Conservation (phyloP, 2,329 filamentous ascomycete genomes). For the Ceratocystis albifundus region DNA sequence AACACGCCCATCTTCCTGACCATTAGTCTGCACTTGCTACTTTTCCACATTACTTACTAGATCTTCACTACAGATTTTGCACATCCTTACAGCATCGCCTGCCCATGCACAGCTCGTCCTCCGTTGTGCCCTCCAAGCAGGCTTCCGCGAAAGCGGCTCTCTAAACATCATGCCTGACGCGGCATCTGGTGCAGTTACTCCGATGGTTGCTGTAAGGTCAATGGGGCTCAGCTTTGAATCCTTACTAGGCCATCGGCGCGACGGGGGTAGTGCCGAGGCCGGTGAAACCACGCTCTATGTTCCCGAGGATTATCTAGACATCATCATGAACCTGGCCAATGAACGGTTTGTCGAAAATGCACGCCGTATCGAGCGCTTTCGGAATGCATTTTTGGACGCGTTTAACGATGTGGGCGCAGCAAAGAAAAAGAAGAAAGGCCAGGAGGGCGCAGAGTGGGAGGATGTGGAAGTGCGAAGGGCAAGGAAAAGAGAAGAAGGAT, state of each 20-base stretch:
- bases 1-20: neutral
- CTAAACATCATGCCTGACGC: slow-evolving; percentile 45
- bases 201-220: slow-evolving; percentile 76
- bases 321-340: slow-evolving; percentile 59
- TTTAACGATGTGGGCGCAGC: slow-evolving; percentile 23
- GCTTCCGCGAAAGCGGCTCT: slow-evolving; percentile 83
- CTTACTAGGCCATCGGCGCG: slow-evolving; percentile 50
- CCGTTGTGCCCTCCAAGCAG: slow-evolving; percentile 63
- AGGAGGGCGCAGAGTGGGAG: slow-evolving; percentile 41
- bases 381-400: slow-evolving; percentile 34
- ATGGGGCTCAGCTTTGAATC: slow-evolving; percentile 74
- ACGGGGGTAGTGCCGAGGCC: slow-evolving; percentile 32
- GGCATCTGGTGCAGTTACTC: slow-evolving; percentile 33
- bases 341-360: slow-evolving; percentile 60
- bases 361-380: slow-evolving; percentile 56
- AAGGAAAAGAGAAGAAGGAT: slow-evolving; percentile 47
- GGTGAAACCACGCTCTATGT: slow-evolving; percentile 41
- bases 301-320: slow-evolving; percentile 52
- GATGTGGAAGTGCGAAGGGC: slow-evolving; percentile 41
- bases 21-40: neutral
- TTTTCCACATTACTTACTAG: neutral
- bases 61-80: slow-evolving; percentile 57
- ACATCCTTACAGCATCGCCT: slow-evolving; percentile 67
- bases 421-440: slow-evolving; percentile 24
- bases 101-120: slow-evolving; percentile 65